Base-by-base conservation (phyloP, 106 monocot species). In the Dendrobium huoshanense region DNA sequence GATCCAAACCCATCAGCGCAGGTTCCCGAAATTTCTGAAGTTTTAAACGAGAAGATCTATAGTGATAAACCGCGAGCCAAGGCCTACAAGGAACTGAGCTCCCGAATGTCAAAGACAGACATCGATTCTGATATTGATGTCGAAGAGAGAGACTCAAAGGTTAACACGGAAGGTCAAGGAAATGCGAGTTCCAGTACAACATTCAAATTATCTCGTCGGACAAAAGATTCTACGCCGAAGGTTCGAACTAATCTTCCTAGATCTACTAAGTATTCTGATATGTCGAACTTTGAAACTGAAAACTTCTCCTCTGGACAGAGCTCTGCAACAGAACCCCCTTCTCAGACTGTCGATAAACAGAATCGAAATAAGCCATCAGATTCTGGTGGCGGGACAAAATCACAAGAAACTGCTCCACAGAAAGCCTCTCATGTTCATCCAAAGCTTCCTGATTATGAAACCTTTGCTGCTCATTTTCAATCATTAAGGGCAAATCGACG, bases 401-500 rank as follows among this genome's bases (percentile, higher is more conserved):
- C 86, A 27, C 79, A 61, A 40, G 86, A 82, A 42, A 79, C 20
- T 24, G 82, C 82, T 24, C 20, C 73, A 2, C 87, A 87, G 54
- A 82, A 67, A 37, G 64, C 85, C 76, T 54, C 95, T 78, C 91
- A 91, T 85, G 85, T 86, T 80, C 95, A 90, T 54, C 91, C 92
- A 40, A 95, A 90, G 37, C 92, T 88, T 77, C 95, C 95, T 17
- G 88, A 95, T 75, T 92, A 90, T 76, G 95, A 95, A 29, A 61
- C 87, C 40, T 55, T 95, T 16, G 87, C 88, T 49, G 92, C 90
- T 73, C 91, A 88, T 83, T 95, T 95, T 77, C 88, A 80, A 47
- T 84, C 90, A 16, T 86, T 95, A 33, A 80, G 92, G 55, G 79
- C 92, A 42, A 90, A 90, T 72, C 81, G 82, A 17, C 82, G 79